A percentile compares a stretch with the other conserved stretches of the same genome.
Evolutionary conservation across 2,329 filamentous ascomycete genomes (phyloP).

Genomic region (Canariomyces notabilis): DNA sequence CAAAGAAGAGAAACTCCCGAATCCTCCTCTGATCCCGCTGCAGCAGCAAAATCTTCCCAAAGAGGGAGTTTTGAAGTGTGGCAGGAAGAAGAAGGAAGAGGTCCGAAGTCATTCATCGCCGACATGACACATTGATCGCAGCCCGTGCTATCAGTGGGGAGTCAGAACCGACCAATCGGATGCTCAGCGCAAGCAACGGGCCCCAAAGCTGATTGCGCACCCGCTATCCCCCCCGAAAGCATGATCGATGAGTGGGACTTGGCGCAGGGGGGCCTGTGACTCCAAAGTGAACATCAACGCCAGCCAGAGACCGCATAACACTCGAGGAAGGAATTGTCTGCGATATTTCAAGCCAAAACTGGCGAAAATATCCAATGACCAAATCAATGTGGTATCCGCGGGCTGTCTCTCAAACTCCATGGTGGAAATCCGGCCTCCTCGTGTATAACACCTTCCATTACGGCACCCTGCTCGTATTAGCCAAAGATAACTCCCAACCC

Average conservation of each 20-base stretch:
- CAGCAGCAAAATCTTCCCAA: neutral
- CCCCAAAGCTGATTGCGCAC: conserved; percentile 1
- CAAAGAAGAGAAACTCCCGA: neutral
- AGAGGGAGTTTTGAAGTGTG: no score
- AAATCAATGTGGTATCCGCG: conserved; percentile 3
- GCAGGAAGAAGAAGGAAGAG: neutral
- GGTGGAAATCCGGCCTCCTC: neutral
- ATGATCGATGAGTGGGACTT: no score
- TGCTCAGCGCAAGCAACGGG: conserved; percentile 21
- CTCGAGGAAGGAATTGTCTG: neutral
- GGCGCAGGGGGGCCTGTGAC: no score
- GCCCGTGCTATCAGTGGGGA: neutral
- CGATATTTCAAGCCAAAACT: neutral
- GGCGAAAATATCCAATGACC: neutral
- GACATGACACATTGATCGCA: conserved; percentile 22
- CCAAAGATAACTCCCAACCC: conserved; percentile 2
- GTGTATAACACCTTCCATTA: neutral
- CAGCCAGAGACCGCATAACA: no score
- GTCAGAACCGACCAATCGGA: conserved; percentile 26
- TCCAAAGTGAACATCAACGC: no score
- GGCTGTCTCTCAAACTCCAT: conserved; percentile 1
- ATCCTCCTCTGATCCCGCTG: neutral
- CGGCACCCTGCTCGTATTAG: neutral
- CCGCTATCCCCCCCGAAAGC: no score
- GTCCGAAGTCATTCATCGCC: conserved; percentile 11